phyloP scores from a whole-genome alignment of 2,329 filamentous ascomycete species.

The Neocucurbitaria cava region DNA sequence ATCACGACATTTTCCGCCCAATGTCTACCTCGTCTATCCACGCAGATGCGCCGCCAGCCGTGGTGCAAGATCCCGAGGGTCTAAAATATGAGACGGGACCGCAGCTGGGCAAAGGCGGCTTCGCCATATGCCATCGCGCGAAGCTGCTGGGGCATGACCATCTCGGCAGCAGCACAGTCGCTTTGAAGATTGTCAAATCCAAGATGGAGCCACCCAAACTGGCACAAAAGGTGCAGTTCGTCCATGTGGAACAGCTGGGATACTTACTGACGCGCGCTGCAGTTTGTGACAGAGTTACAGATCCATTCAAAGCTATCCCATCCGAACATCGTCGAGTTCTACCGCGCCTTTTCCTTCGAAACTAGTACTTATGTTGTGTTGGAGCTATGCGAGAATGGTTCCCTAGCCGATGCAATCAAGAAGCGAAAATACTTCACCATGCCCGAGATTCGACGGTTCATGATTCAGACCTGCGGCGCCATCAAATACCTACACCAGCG shows the following conservation, averaged over 20 bases:
- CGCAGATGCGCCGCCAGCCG: constrained; percentile 59
- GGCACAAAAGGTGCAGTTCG: constrained; percentile 75
- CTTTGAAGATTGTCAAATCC: constrained; percentile 83
- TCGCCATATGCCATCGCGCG: constrained; percentile 81
- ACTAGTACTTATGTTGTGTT: constrained; percentile 92
- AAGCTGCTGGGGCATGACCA: constrained; percentile 63
- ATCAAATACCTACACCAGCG: constrained; percentile 98
- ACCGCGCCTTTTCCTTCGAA: constrained; percentile 89
- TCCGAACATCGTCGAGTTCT: constrained; percentile 93
- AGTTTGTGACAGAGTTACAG: constrained; percentile 85
- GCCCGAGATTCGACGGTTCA: constrained; percentile 91
- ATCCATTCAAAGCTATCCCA: constrained; percentile 99
- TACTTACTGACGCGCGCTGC: constrained; percentile 32
- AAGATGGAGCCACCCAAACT: constrained; percentile 80
- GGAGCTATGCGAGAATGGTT: constrained; percentile 93
- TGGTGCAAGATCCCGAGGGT: constrained; percentile 73
- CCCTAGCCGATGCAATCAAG: constrained; percentile 97
- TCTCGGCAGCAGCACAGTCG: constrained; percentile 70
- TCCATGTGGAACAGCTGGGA: not conserved
- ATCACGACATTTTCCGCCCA: constrained; percentile 36
- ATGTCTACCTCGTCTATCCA: constrained; percentile 56
- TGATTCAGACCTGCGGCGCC: constrained; percentile 92
- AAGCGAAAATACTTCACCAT: constrained; percentile 88
- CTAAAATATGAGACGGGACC: constrained; percentile 76
- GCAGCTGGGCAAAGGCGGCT: constrained; percentile 80